Percentiles rank a stretch among this genome's conserved stretches.
These are phyloP conservation scores for Balakata baccata DNA, from an alignment of 345 rosid species.

Conservation along the genomic window DNA sequence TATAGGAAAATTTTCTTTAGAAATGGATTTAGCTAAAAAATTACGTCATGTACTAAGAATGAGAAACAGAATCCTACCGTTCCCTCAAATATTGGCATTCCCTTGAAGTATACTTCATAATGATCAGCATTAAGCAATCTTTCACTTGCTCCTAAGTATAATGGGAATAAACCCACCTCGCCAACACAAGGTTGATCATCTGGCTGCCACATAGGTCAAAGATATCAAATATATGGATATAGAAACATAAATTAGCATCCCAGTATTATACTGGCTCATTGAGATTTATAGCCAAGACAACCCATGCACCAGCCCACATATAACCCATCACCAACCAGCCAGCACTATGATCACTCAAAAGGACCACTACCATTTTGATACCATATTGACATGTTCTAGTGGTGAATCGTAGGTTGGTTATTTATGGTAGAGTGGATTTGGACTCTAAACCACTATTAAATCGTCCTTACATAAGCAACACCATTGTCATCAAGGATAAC, in stretches of 20 bases:
- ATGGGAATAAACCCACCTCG: constrained; percentile 77
- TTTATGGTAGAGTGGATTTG: not conserved
- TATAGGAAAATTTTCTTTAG: too few relatives aligned
- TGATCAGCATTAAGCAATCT: constrained; percentile 83
- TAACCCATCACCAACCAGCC: not conserved
- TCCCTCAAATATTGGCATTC: constrained; percentile 73
- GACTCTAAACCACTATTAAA: not conserved
- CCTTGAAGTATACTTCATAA: constrained; percentile 66
- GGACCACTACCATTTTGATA: not conserved
- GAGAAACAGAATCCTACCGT: constrained; percentile 41
- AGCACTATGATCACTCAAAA: not conserved
- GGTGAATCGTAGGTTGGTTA: constrained; percentile 3
- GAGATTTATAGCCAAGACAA: not conserved
- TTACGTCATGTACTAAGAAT: not conserved
- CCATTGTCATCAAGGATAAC: constrained; percentile 76
- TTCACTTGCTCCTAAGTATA: constrained; percentile 65
- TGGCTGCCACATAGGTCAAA: constrained; percentile 44
- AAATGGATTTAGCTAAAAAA: not conserved
- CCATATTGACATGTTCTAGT: not conserved
- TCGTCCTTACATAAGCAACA: constrained; percentile 48
- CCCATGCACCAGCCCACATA: not conserved
- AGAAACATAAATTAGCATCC: not conserved
- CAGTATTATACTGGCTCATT: not conserved
- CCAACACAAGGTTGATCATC: constrained; percentile 75
- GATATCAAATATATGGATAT: constrained; percentile 1